Evolutionary conservation across 1,284 basidiomycete genomes (phyloP), one percentile per base, ranked within the genome.

Genomic region (Coniferiporia weirii): DNA sequence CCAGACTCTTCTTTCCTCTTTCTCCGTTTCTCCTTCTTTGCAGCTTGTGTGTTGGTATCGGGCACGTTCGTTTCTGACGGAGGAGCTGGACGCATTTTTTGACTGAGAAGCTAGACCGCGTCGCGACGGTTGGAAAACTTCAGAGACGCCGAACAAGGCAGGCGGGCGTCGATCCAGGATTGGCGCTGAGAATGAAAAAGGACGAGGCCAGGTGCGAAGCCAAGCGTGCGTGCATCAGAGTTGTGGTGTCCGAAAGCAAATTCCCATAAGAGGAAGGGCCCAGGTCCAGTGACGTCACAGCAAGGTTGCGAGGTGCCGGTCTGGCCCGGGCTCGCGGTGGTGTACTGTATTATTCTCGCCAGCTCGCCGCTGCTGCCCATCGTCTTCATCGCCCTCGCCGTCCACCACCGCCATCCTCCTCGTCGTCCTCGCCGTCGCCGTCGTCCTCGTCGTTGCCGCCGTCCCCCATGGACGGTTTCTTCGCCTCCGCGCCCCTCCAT

Each of bases 1-100:
- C 17, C 62, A 45, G 60, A 59, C 52, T 60, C 63, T 61, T 67
- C 66, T 59, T 65, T 66, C 57, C 66, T 67, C 64, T 71, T 67
- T 63, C 70, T 66, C 55, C 61, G 55, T 22, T 64, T 56, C 32
- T 63, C 52, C 35, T 67, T 64, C 20, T 52, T 44, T 46, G 43
- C 10, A 27, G 27, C 43, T 54, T 27, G 1, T 22, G 20, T 36
- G n/a, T 19, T 22, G 49, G 32, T 19, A 27, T 27, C 27, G 2
- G 27, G 3, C 27, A 27, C 27, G 27, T 52, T 19, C 7, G 32
- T 13, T 22, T 52, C 50, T 8, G 15, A 2, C 40, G 10, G 40
- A 43, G 40, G 50, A 13, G 27, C 50, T 32, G 27, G 22, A n/a
- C 27, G 27, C 27, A 27, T 27, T 27, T 27, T 27, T 27, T 27